These are phyloP conservation scores for Microthlaspi erraticum DNA, from an alignment of 345 rosid species.

Conservation along the genomic window DNA sequence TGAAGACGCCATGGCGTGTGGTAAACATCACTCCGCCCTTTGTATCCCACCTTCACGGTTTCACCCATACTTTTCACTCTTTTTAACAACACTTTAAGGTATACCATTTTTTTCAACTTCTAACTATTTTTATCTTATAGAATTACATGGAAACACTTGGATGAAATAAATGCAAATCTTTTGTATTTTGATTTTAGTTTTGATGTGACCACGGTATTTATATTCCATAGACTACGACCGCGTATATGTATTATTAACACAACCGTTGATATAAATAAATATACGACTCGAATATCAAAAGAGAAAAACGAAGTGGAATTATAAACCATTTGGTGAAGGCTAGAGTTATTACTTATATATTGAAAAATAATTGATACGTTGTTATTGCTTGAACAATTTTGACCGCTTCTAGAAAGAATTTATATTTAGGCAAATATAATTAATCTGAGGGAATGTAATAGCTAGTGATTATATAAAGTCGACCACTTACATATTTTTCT, in stretches of 20 bases:
- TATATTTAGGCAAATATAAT: not conserved
- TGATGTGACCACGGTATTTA: conserved; percentile 25
- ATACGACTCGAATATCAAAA: not conserved
- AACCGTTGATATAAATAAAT: not conserved
- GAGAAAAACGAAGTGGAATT: conserved; percentile 12
- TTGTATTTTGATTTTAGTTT: not conserved
- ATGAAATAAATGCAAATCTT: conserved; percentile 15
- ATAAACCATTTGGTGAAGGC: conserved; percentile 8
- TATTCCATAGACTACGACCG: not conserved
- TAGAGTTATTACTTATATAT: not conserved
- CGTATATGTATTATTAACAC: not conserved
- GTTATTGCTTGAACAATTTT: not conserved
- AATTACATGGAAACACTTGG: not conserved
- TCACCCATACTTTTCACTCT: conserved; percentile 16
- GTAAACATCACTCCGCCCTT: conserved; percentile 15
- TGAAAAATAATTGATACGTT: not conserved
- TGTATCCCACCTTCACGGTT: not conserved
- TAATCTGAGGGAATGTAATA: not conserved
- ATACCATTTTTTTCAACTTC: not conserved
- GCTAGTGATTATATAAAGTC: not conserved
- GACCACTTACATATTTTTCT: not conserved
- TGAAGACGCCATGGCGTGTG: conserved; percentile 8
- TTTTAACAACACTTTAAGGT: conserved; percentile 19
- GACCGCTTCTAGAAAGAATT: conserved; percentile 4
- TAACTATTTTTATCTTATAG: conserved; percentile 5